These are phyloP conservation scores for Aegilops sharonensis DNA, from an alignment of 176 grass and related monocot genomes.

Conservation along the genomic window DNA sequence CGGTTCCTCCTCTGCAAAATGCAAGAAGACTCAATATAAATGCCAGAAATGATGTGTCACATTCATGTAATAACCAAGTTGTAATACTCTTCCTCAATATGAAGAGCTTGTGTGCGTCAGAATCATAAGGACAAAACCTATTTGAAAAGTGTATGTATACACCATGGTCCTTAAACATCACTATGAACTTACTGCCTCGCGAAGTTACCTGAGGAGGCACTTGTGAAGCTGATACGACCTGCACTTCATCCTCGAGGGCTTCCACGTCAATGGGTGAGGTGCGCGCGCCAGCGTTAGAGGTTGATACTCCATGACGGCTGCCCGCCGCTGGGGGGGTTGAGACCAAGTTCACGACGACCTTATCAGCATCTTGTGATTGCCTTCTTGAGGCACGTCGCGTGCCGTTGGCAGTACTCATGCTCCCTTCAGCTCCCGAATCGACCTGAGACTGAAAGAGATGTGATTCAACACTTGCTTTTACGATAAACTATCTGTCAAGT, in stretches of 20 bases:
- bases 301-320: background rate
- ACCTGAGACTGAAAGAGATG: conserved; percentile 18
- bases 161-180: background rate
- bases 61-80: background rate
- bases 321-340: background rate
- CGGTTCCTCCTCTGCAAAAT: conserved; percentile 48
- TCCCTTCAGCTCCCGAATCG: background rate
- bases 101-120: background rate
- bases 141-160: background rate
- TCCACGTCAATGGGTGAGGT: conserved; percentile 50
- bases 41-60: background rate
- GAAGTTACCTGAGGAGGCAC: conserved; percentile 33
- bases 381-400: conserved; percentile 20
- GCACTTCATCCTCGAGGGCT: conserved; percentile 48
- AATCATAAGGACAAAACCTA: background rate
- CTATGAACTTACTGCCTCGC: background rate
- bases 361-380: conserved; percentile 29
- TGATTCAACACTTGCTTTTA: background rate
- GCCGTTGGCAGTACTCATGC: conserved; percentile 33
- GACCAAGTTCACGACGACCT: conserved; percentile 37
- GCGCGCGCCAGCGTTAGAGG: background rate
- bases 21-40: background rate
- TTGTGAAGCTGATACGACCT: conserved; percentile 34
- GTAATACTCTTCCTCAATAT: background rate
- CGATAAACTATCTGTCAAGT: background rate